Percentiles rank a stretch among this genome's conserved stretches.
phyloP scores from a whole-genome alignment of 306 rosid genomes.

The Rosa multiflora region DNA sequence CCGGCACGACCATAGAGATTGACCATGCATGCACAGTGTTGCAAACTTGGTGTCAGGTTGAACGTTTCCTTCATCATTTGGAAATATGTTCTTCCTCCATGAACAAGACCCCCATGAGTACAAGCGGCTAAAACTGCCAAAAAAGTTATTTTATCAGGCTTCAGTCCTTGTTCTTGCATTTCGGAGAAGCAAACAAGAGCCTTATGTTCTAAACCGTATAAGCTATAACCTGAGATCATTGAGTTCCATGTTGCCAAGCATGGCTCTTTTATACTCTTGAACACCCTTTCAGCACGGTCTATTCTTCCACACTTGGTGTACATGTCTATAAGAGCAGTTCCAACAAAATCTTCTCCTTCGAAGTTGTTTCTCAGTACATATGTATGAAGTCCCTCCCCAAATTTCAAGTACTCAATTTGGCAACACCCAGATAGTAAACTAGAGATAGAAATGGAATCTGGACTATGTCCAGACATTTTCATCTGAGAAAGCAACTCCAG shows the following conservation, averaged over 20 bases:
- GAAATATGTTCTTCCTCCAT: slow-evolving; percentile 49
- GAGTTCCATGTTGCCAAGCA: slow-evolving; percentile 85
- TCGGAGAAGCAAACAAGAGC: slow-evolving; percentile 58
- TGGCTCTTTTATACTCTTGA: slow-evolving; percentile 53
- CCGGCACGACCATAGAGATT: slow-evolving; percentile 67
- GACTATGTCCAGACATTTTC: slow-evolving; percentile 48
- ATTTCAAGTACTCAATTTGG: slow-evolving; percentile 57
- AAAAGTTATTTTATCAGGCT: slow-evolving; percentile 72
- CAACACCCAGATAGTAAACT: slow-evolving; percentile 75
- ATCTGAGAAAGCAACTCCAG: slow-evolving; percentile 58
- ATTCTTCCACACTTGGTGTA: slow-evolving; percentile 77
- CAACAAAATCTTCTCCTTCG: slow-evolving; percentile 55
- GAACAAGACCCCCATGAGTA: slow-evolving; percentile 60
- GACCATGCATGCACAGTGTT: slow-evolving; percentile 69
- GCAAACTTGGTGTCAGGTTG: slow-evolving; percentile 55
- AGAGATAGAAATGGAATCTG: slow-evolving; percentile 63
- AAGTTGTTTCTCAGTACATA: slow-evolving; percentile 56
- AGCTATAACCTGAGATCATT: slow-evolving; percentile 72
- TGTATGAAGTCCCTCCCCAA: slow-evolving; percentile 61
- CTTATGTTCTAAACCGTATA: slow-evolving; percentile 56
- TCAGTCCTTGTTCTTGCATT: slow-evolving; percentile 49
- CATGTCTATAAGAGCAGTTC: slow-evolving; percentile 82
- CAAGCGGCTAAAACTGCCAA: slow-evolving; percentile 76
- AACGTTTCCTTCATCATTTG: slow-evolving; percentile 49
- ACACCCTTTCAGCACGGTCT: slow-evolving; percentile 62